These are phyloP conservation scores for Talaromyces sp. DNA, from an alignment of 2,329 filamentous ascomycete genomes.

Conservation along the genomic window DNA sequence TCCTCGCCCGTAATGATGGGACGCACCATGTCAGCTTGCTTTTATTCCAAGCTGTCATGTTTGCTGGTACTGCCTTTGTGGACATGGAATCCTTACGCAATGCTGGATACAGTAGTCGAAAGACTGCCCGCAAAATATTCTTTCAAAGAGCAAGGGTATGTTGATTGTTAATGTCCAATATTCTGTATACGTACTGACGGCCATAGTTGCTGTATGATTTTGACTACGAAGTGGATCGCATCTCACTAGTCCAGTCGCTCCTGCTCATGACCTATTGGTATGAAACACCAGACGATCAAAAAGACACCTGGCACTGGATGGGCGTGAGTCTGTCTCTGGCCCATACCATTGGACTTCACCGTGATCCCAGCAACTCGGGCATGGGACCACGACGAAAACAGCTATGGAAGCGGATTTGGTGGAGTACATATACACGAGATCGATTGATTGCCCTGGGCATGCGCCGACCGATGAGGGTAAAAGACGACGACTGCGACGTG, in stretches of 20 bases:
- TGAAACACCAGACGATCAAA: conserved; percentile 92
- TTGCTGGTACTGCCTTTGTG: conserved; percentile 82
- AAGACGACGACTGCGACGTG: conserved; percentile 88
- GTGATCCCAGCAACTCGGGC: conserved; percentile 71
- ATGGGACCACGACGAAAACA: conserved; percentile 70
- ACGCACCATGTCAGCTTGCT: conserved; percentile 71
- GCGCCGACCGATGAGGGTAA: conserved; percentile 86
- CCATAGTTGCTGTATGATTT: conserved; percentile 70
- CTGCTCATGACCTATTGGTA: conserved; percentile 97
- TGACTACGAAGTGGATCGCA: conserved; percentile 86
- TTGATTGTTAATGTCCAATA: conserved; percentile 15
- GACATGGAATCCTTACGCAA: conserved; percentile 70
- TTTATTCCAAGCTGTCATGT: conserved; percentile 92
- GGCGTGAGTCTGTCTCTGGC: conserved; percentile 88
- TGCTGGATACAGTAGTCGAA: conserved; percentile 71
- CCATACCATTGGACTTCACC: conserved; percentile 88
- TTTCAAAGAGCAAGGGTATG: conserved; percentile 81
- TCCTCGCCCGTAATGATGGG: conserved; percentile 62
- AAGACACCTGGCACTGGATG: conserved; percentile 99
- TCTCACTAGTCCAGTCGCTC: conserved; percentile 80
- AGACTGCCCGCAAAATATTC: conserved; percentile 78
- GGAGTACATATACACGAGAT: conserved; percentile 95
- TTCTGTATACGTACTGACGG: neutral
- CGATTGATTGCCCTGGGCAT: conserved; percentile 88
- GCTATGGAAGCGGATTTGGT: conserved; percentile 95